Evolutionary conservation across 2,329 filamentous ascomycete genomes (phyloP).

Genomic region (Cytospora mali): DNA sequence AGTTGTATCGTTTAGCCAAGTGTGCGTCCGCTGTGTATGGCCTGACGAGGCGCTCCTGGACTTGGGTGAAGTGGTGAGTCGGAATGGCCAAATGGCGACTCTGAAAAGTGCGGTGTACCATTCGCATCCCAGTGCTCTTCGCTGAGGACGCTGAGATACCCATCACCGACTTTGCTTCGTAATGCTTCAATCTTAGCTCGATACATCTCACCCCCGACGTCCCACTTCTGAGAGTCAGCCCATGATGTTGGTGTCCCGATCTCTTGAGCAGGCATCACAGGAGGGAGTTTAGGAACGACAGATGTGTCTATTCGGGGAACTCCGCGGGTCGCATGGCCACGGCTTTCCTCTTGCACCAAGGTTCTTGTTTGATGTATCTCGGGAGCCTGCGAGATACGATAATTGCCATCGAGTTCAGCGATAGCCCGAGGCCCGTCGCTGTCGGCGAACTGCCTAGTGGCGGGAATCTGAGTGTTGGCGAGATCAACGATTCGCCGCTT

Average conservation of each 20-base stretch:
- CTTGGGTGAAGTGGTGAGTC: conserved; percentile 42
- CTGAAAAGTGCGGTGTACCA: conserved; percentile 42
- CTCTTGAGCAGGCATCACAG: conserved; percentile 38
- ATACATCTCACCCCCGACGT: conserved; percentile 75
- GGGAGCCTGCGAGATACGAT: conserved; percentile 48
- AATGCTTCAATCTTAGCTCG: conserved; percentile 85
- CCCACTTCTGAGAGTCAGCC: conserved; percentile 60
- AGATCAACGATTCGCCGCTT: conserved; percentile 68
- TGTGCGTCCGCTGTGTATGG: conserved; percentile 57
- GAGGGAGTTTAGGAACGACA: conserved; percentile 39
- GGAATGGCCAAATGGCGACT: conserved; percentile 42
- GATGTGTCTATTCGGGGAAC: conserved; percentile 45
- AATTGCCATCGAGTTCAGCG: conserved; percentile 40
- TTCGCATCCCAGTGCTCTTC: conserved; percentile 69
- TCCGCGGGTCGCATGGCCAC: conserved; percentile 35
- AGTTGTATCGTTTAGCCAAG: conserved; percentile 44
- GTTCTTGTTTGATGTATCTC: conserved; percentile 41
- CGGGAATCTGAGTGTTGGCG: conserved; percentile 52
- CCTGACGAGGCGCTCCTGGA: conserved; percentile 44
- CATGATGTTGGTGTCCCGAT: conserved; percentile 38
- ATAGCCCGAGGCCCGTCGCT: conserved; percentile 28
- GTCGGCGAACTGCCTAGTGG: conserved; percentile 37
- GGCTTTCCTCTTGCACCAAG: conserved; percentile 38
- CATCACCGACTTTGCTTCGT: conserved; percentile 81
- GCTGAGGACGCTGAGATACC: conserved; percentile 83